phyloP scores from a whole-genome alignment of 805 yeast species.

The Candida wancherniae region DNA sequence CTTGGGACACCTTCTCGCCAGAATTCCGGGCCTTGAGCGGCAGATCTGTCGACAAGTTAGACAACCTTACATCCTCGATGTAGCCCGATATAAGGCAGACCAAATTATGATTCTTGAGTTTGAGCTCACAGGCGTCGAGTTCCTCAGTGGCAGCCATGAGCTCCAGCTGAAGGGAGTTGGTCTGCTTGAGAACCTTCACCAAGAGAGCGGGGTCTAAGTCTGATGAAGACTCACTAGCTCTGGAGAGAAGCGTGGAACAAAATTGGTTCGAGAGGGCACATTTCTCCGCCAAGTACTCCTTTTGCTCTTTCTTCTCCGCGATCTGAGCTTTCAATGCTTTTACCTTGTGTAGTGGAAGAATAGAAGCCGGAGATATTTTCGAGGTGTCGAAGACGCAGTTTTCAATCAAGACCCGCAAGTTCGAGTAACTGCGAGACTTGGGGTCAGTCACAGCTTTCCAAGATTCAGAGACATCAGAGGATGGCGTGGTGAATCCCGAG shows the following conservation, averaged over 20 bases:
- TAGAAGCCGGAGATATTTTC: conserved; percentile 30
- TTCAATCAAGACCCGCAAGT: conserved; percentile 41
- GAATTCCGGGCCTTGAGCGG: conserved; percentile 3
- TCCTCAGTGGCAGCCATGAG: conserved; percentile 23
- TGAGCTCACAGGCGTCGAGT: conserved; percentile 22
- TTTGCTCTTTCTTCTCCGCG: conserved; percentile 27
- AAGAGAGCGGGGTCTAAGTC: conserved; percentile 27
- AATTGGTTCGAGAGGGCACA: conserved; percentile 31
- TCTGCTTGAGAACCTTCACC: conserved; percentile 30
- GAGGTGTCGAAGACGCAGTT: conserved; percentile 39
- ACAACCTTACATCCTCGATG: conserved; percentile 37
- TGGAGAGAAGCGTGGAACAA: conserved; percentile 22
- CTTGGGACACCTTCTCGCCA: background rate
- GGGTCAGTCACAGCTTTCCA: conserved; percentile 10
- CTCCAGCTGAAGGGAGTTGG: conserved; percentile 28
- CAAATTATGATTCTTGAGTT: conserved; percentile 38
- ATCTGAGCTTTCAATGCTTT: conserved; percentile 25
- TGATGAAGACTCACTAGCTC: conserved; percentile 11
- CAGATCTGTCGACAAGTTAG: conserved; percentile 6
- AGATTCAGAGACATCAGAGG: conserved; percentile 14
- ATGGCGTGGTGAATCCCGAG: conserved; percentile 16
- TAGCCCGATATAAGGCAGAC: conserved; percentile 45
- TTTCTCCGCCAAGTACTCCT: conserved; percentile 28
- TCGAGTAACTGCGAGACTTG: conserved; percentile 29
- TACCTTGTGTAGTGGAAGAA: conserved; percentile 27